Base-by-base conservation (phyloP, 495 filamentous ascomycete genomes). In the Aspergillus nanangensis region DNA sequence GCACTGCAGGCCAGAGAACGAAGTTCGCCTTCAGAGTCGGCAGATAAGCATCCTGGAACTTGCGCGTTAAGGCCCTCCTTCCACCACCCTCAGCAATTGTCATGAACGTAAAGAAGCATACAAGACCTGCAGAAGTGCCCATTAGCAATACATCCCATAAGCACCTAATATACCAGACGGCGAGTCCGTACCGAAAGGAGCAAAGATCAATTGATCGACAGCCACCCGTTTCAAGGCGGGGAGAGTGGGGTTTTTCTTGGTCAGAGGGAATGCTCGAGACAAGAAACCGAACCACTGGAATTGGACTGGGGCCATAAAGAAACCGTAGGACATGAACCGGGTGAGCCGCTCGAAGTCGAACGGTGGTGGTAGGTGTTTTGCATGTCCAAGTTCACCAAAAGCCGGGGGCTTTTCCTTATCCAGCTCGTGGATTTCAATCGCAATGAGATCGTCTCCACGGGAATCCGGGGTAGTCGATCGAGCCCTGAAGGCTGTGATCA, bases 11-110 rank as follows among this genome's bases (percentile, higher is more conserved):
- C 94, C 94, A 99, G 8, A 99, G 76, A 61, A 95, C 79, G 55
- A 83, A 99, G 63, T 97, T 97, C 38, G 94, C 94, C 73, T 96
- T 96, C 49, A 98, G 72, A 13, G 92, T 88, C 19, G 93, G 89
- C 52, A 95, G 56, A 63, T 96, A 99, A 54, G 96, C 91, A 57
- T 96, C 88, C 55, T 86, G 80, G 58, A 99, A 83, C 68, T 99
- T 99, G 47, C 86, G 75, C 32, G 71, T 68, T 22, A 99, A 79
- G 3, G 84, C 90, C 52, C 87, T 76, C 59, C 76, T 79, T 17
- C 90, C 90, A 27, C 94, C 93, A 21, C 94, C 94, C 65, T 99
- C 94, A 10, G 94, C 88, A 25, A 97, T 64, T 1, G 93, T 96
- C 91, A 99, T 96, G 65, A 84, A 93, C 0, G 86, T 88, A 65